Evolutionary conservation across 2,329 filamentous ascomycete species (phyloP), one percentile per base, ranked within the genome.

Genomic region (Camillea tinctor): DNA sequence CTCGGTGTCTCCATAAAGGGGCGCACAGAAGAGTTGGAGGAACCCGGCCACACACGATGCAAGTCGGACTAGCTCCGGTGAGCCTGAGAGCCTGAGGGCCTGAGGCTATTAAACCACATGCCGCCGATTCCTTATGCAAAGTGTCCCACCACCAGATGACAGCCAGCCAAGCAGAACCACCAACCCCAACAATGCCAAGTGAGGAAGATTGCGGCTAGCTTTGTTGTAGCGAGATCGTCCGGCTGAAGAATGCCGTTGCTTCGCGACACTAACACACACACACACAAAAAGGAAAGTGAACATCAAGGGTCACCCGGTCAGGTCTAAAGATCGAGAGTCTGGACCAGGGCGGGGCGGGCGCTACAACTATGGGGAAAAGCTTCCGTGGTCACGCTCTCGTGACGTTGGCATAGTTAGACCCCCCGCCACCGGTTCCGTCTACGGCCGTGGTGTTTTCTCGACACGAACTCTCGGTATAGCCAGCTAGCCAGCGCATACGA

Each of bases 11-110:
- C 22, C 22, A 24, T 51, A 51, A 30, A 9, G 51, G 26, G 51
- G 51, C 51, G 26, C 51, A 52, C 51, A 30, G n/a, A 26, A 52
- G 51, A 52, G 22, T 52, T 52, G 51, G 51, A 52, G 51, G 26
- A 52, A 24, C 51, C 51, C 51, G 51, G 22, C 22, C 51, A 52
- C 51, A 52, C 51, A 26, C 51, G 51, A 52, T 26, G 20, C 51
- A 23, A 52, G 26, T 19, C 49, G 49, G 8, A 23, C 51, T 22
- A n/a, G 23, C 51, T 8, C 21, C 51, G 22, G 51, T 6, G 51
- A 24, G 21, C 51, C 15, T n/a, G n/a, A n/a, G n/a, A n/a, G n/a
- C n/a, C n/a, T n/a, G n/a, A n/a, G n/a, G n/a, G n/a, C n/a, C n/a
- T 52, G 21, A n/a, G 17, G 22, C 22, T 23, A 19, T n/a, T 24